Evolutionary conservation across 2,329 filamentous ascomycete species (phyloP), one percentile per base, ranked within the genome.

Genomic region (Verticillium tricorpus): DNA sequence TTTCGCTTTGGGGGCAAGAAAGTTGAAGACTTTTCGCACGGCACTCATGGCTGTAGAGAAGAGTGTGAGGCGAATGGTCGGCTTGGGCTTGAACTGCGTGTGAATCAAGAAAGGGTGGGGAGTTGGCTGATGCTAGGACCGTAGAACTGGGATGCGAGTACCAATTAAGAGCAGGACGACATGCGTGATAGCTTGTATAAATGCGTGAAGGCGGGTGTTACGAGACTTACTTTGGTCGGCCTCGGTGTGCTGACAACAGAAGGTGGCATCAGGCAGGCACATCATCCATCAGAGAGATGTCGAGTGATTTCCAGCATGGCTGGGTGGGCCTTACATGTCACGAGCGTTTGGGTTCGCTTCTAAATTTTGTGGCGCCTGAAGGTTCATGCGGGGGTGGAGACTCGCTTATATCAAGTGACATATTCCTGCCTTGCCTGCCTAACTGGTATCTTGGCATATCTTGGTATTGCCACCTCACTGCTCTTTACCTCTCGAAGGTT

Each of bases 1-100:
- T 2, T 66, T 61, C 6, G 69, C 64, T 15, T 64, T 57, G 9
- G 69, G 70, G 14, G 65, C 65, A 8, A 71, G 34, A 59, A 61
- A 64, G 34, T 63, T 57, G 56, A 62, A 65, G 31, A 65, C 40
- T 55, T 62, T 70, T 11, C 34, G 60, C 1, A 32, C 55, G 22
- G 58, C 31, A 12, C 55, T 60, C 17, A 50, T 57, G 57, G 60
- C 39, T 40, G 39, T 40, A n/a, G 15, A 40, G 17, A 40, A 40
- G n/a, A 40, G 17, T 40, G 14, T 17, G 39, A 35, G 34, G 34
- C 34, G 34, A 4, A 35, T 35, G 34, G 3, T 35, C 12, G 39
- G 39, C 14, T 40, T 40, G 39, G 39, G n/a, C 39, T n/a, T 40
- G 39, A 40, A 40, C n/a, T n/a, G 39, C 17, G 17, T 40, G 39